Evolutionary conservation across 371 early-diverging fungal species (phyloP).

Genomic region (Blakeslea trispora): DNA sequence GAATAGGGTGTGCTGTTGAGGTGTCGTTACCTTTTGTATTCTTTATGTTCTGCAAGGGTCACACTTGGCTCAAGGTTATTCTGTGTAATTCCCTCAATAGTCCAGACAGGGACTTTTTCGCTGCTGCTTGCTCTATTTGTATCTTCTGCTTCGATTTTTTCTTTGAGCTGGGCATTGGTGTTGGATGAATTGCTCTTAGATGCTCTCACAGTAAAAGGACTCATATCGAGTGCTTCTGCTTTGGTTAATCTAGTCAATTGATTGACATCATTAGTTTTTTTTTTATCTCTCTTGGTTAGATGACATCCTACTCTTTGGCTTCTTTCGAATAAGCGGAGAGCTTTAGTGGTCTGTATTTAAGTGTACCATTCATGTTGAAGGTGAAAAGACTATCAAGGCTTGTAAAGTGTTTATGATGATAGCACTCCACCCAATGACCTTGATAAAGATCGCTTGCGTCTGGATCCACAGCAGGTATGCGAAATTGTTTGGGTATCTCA

Average conservation of each 20-base stretch:
- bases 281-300: too few relatives aligned
- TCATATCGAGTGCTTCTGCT: conserved; percentile 43
- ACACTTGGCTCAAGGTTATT: conserved; percentile 62
- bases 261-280: background rate
- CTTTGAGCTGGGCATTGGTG: conserved; percentile 2
- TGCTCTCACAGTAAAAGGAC: conserved; percentile 54
- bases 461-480: conserved; percentile 28
- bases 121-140: conserved; percentile 18
- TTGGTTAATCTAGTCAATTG: conserved; percentile 24
- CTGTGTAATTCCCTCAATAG: conserved; percentile 54
- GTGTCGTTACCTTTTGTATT: conserved; percentile 55
- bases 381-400: conserved; percentile 77
- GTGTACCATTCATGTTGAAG: conserved; percentile 84
- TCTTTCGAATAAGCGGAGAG: conserved; percentile 24
- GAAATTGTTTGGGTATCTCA: conserved; percentile 32
- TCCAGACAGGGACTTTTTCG: conserved; percentile 36
- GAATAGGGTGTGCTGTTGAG: background rate
- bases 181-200: conserved; percentile 9
- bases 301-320: conserved; percentile 28
- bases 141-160: conserved; percentile 23
- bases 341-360: conserved; percentile 56
- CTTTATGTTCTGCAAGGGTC: conserved; percentile 50
- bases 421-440: conserved; percentile 82
- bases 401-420: conserved; percentile 72
- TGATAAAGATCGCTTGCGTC: conserved; percentile 44